Conservation (phyloP, 2,329 filamentous ascomycete genomes). For the Aspergillus novofumigatus region DNA sequence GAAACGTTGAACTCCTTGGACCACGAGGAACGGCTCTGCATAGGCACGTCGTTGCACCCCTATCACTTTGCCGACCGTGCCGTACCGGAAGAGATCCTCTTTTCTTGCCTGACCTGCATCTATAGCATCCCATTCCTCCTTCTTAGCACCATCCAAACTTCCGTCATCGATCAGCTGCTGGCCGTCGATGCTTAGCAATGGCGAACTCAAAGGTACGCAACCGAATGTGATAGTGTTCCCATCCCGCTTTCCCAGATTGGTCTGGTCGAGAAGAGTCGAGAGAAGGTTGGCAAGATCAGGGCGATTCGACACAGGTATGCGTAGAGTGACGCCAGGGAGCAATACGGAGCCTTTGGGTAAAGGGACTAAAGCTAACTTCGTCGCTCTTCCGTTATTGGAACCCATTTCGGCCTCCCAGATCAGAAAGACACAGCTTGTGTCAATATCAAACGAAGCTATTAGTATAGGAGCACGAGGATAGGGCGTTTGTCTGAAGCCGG, state of each 20-base stretch:
- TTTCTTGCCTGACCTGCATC: constrained; percentile 60
- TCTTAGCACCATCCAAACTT: constrained; percentile 47
- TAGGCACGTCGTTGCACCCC: constrained; percentile 72
- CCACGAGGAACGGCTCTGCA: constrained; percentile 74
- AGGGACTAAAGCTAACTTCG: constrained; percentile 70
- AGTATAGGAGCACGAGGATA: background rate
- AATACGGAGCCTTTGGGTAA: constrained; percentile 77
- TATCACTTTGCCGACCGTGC: constrained; percentile 73
- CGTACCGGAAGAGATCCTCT: constrained; percentile 75
- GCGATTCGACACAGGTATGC: constrained; percentile 77
- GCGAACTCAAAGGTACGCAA: constrained; percentile 80
- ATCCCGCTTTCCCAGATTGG: constrained; percentile 60
- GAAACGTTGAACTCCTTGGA: constrained; percentile 79
- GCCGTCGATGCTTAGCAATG: constrained; percentile 68
- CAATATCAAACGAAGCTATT: background rate
- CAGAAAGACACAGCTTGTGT: background rate
- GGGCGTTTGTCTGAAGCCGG: background rate
- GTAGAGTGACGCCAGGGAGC: constrained; percentile 77
- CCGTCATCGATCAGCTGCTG: constrained; percentile 68
- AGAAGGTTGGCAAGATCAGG: constrained; percentile 86
- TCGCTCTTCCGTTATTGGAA: constrained; percentile 34
- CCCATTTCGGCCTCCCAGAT: constrained; percentile 27
- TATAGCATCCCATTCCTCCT: constrained; percentile 45
- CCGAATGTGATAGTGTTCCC: constrained; percentile 71
- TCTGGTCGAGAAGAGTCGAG: constrained; percentile 75